These are phyloP conservation scores for Gryganskiella cystojenkinii DNA, from an alignment of 192 early-diverging fungal species.

Conservation along the genomic window DNA sequence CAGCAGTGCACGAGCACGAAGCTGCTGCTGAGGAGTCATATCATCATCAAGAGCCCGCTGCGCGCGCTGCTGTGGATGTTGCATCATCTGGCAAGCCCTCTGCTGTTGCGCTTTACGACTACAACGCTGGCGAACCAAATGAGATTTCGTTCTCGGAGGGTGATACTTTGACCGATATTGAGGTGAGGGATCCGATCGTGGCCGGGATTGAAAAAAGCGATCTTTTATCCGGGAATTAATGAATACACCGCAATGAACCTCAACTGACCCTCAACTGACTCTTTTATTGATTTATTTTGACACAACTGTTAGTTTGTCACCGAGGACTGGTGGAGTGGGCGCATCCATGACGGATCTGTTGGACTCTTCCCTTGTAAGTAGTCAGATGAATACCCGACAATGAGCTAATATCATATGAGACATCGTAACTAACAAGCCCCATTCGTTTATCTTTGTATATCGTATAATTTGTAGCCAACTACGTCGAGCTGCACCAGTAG, in stretches of 20 bases:
- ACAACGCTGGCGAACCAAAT: conserved; percentile 86
- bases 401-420: too few relatives aligned
- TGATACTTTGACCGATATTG: conserved; percentile 81
- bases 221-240: too few relatives aligned
- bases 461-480: conserved; percentile 54
- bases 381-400: too few relatives aligned
- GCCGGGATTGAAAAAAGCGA: too few relatives aligned
- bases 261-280: too few relatives aligned
- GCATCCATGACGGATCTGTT: conserved; percentile 56
- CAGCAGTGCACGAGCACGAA: conserved; percentile 4
- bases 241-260: too few relatives aligned
- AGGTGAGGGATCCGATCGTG: conserved; percentile 27
- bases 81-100: conserved; percentile 49
- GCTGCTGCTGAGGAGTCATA: conserved; percentile 31
- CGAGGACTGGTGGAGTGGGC: conserved; percentile 96
- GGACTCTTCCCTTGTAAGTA: conserved; percentile 83
- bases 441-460: background rate
- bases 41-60: conserved; percentile 30
- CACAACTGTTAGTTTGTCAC: conserved; percentile 77
- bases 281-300: too few relatives aligned
- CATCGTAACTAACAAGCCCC: too few relatives aligned
- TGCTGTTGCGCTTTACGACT: conserved; percentile 83
- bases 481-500: conserved; percentile 59
- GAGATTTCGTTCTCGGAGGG: conserved; percentile 86
- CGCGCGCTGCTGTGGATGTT: conserved; percentile 14